Evolutionary conservation across 306 rosid species (phyloP).

Genomic region (Lathyrus sativus): DNA sequence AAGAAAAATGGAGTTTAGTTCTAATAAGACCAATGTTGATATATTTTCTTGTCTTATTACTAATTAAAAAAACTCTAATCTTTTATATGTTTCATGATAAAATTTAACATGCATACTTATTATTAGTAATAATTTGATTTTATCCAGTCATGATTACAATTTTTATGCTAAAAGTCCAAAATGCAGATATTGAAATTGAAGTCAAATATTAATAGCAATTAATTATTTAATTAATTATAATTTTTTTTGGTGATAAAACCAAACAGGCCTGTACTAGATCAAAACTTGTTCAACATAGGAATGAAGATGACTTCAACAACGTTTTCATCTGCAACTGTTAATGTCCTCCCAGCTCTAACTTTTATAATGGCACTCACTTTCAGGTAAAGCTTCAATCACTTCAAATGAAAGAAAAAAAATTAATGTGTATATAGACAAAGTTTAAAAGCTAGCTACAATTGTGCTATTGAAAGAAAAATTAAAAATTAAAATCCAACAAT

Average conservation of each 20-base stretch:
- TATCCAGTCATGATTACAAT: too few relatives aligned
- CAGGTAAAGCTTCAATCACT: slow-evolving; percentile 60
- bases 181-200: not conserved
- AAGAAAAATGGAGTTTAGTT: too few relatives aligned
- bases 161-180: not conserved
- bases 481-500: slow-evolving; percentile 21
- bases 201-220: not conserved
- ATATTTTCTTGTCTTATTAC: too few relatives aligned
- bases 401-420: slow-evolving; percentile 4
- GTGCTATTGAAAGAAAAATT: slow-evolving; percentile 12
- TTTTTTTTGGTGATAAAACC: slow-evolving; percentile 22
- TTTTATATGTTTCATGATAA: too few relatives aligned
- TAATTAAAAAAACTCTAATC: too few relatives aligned
- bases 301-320: slow-evolving; percentile 93
- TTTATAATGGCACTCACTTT: slow-evolving; percentile 86
- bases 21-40: too few relatives aligned
- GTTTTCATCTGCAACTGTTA: slow-evolving; percentile 75
- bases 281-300: slow-evolving; percentile 87
- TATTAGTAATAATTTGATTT: too few relatives aligned
- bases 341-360: slow-evolving; percentile 91
- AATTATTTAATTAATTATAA: slow-evolving; percentile 5
- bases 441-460: slow-evolving; percentile 5
- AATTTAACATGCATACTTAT: not conserved
- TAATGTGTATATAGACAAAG: slow-evolving; percentile 30
- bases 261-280: slow-evolving; percentile 96